Conservation (phyloP, 352 stramenopile species). For the Pythium biforme region DNA sequence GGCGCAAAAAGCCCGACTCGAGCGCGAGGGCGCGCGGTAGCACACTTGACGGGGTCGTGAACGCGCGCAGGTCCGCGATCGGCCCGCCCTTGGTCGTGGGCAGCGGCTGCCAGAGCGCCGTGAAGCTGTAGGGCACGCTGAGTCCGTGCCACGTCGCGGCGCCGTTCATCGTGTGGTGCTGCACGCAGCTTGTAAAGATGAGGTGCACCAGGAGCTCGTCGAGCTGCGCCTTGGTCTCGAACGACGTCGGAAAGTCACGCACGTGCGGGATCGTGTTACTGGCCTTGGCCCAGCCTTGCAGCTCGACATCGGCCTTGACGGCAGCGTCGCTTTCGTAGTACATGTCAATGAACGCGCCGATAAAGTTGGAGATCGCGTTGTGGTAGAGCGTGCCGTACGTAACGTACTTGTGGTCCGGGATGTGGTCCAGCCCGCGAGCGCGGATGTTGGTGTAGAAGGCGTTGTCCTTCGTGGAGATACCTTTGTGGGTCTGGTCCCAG, state of each 20-base stretch:
- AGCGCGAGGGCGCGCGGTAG: neutral
- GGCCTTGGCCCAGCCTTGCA: slow-evolving; percentile 21
- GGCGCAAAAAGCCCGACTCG: neutral
- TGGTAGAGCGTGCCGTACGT: slow-evolving; percentile 37
- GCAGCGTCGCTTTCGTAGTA: slow-evolving; percentile 36
- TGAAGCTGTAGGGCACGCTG: slow-evolving; percentile 12
- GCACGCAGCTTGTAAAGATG: slow-evolving; percentile 23
- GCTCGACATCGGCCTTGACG: slow-evolving; percentile 33
- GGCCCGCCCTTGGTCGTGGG: slow-evolving; percentile 14
- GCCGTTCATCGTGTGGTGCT: slow-evolving; percentile 28
- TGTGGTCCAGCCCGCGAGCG: slow-evolving; percentile 28
- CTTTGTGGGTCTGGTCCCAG: slow-evolving; percentile 18
- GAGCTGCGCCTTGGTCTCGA: slow-evolving; percentile 6
- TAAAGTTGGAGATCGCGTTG: slow-evolving; percentile 30
- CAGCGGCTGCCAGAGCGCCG: slow-evolving; percentile 20
- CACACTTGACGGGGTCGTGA: neutral
- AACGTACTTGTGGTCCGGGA: slow-evolving; percentile 38
- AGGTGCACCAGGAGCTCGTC: slow-evolving; percentile 15
- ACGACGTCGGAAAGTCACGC: slow-evolving; percentile 10
- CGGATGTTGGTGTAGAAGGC: neutral
- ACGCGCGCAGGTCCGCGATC: slow-evolving; percentile 11
- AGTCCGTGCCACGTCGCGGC: slow-evolving; percentile 18
- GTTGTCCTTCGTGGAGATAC: slow-evolving; percentile 27
- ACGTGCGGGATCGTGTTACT: slow-evolving; percentile 12
- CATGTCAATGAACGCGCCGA: slow-evolving; percentile 25